Evolutionary conservation across 1,139 yeast genomes (phyloP), one percentile per base, ranked within the genome.

Genomic region (Sporopachydermia cereana): DNA sequence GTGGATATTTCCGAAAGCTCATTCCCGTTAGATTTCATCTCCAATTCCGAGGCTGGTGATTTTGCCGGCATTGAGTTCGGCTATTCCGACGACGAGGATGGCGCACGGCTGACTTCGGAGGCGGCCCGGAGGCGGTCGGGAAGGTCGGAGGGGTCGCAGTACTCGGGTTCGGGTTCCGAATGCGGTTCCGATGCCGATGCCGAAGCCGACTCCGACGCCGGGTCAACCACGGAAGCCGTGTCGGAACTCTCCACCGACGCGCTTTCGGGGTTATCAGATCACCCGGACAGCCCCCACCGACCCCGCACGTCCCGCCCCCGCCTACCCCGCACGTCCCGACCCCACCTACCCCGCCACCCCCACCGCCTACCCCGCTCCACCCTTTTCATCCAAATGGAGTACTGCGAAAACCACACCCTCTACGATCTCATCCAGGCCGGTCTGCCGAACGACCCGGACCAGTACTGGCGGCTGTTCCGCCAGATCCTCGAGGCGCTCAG

Each of bases 371-470:
- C 39, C 21, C 65, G 66, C 54, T 77, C 76, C 64, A 89, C 73
- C 41, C 68, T 72, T 50, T 93, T 68, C 57, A 91, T 93, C 51
- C 98, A 93, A 58, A 93, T 93, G 99, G 98, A 93, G 60, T 93
- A 91, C 58, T 93, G 98, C 64, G 98, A 93, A 55, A 91, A 91
- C 56, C 85, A 85, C 49, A 91, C 98, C 0, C 64, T 93, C 34
- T 74, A 76, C 44, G 95, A 91, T 60, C 67, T 91, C 50, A 91
- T 93, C 41, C 76, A 76, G 43, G 93, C 83, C 51, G 89, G 88
- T 0, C 67, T 89, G n/a, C 84, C 81, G 3, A 68, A 68, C 7
- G 76, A 84, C 46, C 69, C 84, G 0, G 81, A 77, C 49, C 94
- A 85, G 55, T 89, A 88, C 56, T 93, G 96, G 96, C 69, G 96